Evolutionary conservation across 495 filamentous ascomycete genomes (phyloP).

Genomic region (Daldinia decipiens): DNA sequence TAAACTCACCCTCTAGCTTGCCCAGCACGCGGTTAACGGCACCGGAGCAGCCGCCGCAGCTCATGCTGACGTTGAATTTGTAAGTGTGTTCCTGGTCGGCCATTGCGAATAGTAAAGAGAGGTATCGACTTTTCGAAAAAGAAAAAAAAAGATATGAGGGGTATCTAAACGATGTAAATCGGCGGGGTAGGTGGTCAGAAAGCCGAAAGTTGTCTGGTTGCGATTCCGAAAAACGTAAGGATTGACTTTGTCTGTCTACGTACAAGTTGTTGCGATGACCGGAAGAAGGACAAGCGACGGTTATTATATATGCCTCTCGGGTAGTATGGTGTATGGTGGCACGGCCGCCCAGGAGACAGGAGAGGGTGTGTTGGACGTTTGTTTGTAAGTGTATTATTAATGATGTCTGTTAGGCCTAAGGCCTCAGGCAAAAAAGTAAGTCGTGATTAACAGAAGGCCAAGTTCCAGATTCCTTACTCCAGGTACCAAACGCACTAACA

Average conservation of each 20-base stretch:
- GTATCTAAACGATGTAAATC: background rate
- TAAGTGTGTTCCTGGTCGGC: conserved; percentile 63
- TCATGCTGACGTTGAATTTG: conserved; percentile 74
- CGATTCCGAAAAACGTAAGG: background rate
- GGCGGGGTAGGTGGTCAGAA: conserved; percentile 10
- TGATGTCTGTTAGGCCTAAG: background rate
- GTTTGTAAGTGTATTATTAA: conserved; percentile 37
- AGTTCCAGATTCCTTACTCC: background rate
- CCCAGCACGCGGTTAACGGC: conserved; percentile 91
- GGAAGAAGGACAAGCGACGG: conserved; percentile 27
- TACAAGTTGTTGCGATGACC: background rate
- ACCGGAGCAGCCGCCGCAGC: conserved; percentile 72
- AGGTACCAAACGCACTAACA: background rate
- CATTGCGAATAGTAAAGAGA: conserved; percentile 49
- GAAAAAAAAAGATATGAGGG: conserved; percentile 18
- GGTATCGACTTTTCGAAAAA: conserved; percentile 3
- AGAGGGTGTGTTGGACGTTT: no score
- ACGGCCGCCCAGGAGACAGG: conserved; percentile 11
- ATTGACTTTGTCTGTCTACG: background rate
- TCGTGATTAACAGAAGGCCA: conserved; percentile 6
- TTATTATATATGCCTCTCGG: conserved; percentile 25
- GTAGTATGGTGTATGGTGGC: conserved; percentile 24
- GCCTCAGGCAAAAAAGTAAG: background rate
- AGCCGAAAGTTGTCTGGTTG: background rate
- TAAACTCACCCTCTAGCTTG: conserved; percentile 80